Conservation (phyloP, 2,329 filamentous ascomycete species). For the Aspergillus clavatus region DNA sequence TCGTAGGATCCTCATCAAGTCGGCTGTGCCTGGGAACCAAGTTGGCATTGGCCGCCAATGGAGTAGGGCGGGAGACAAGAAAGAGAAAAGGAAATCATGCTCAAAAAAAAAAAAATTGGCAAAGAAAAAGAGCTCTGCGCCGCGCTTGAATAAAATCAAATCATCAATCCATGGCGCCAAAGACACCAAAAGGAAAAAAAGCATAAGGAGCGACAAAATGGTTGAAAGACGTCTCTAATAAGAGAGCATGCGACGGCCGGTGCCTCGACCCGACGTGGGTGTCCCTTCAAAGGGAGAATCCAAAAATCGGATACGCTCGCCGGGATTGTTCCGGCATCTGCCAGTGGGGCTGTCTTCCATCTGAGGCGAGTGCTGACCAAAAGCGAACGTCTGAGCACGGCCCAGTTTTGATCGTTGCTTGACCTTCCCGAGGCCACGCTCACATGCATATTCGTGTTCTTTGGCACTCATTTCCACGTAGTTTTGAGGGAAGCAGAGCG, state of each 20-base stretch:
- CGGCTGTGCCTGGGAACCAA: background rate
- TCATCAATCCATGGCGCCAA: slow-evolving; percentile 24
- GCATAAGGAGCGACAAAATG: background rate
- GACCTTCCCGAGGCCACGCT: slow-evolving; percentile 89
- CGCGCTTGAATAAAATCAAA: slow-evolving; percentile 13
- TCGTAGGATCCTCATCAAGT: too few species aligned
- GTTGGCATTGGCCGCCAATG: slow-evolving; percentile 1
- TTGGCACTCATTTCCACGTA: slow-evolving; percentile 96
- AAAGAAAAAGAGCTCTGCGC: slow-evolving; percentile 7
- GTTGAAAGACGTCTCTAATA: slow-evolving; percentile 29
- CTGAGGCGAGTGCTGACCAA: slow-evolving; percentile 64
- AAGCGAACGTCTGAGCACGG: slow-evolving; percentile 90
- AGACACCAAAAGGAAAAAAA: slow-evolving; percentile 15
- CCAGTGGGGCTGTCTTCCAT: slow-evolving; percentile 62
- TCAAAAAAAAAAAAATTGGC: slow-evolving; percentile 1
- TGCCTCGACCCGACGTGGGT: slow-evolving; percentile 27
- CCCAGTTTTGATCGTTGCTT: slow-evolving; percentile 81
- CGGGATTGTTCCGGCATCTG: slow-evolving; percentile 33
- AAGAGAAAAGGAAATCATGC: slow-evolving; percentile 10
- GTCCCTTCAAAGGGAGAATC: slow-evolving; percentile 35
- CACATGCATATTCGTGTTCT: slow-evolving; percentile 86
- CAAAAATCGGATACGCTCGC: slow-evolving; percentile 29
- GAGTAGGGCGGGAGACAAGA: slow-evolving; percentile 19
- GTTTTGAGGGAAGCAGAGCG: slow-evolving; percentile 84
- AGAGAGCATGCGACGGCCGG: slow-evolving; percentile 43